A percentile compares a stretch with the other conserved stretches of the same genome.
phyloP scores from a whole-genome alignment of 768 basidiomycete genomes.

The Kwoniella sp. region DNA sequence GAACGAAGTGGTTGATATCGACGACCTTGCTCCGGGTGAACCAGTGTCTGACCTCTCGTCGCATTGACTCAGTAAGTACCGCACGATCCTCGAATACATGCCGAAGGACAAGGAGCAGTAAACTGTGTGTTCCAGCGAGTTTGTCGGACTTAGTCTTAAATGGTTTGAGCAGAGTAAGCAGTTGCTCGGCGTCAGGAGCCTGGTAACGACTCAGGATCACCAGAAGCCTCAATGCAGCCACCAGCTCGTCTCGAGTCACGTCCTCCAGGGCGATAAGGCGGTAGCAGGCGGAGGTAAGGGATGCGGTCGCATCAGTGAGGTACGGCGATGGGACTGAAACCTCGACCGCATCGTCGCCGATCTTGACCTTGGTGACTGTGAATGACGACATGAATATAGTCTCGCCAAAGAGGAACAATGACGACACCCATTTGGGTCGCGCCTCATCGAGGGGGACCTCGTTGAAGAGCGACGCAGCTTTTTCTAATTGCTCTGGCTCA shows the following conservation, averaged over 20 bases:
- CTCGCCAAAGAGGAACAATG: constrained; percentile 82
- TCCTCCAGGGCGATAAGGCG: constrained; percentile 68
- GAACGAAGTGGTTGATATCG: constrained; percentile 74
- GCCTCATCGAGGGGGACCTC: constrained; percentile 48
- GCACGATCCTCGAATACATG: constrained; percentile 80
- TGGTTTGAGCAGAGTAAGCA: constrained; percentile 68
- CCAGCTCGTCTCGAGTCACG: constrained; percentile 75
- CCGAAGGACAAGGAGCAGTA: constrained; percentile 84
- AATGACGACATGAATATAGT: constrained; percentile 75
- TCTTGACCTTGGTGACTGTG: constrained; percentile 66
- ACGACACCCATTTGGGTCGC: constrained; percentile 82
- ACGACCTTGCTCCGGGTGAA: constrained; percentile 66
- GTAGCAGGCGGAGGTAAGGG: constrained; percentile 75
- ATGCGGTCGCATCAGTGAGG: constrained; percentile 65
- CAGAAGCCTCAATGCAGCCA: constrained; percentile 78
- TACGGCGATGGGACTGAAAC: constrained; percentile 62
- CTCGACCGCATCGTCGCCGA: constrained; percentile 60
- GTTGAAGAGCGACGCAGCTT: constrained; percentile 4
- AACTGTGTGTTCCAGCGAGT: constrained; percentile 69
- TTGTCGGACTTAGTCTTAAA: constrained; percentile 65
- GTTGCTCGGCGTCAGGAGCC: constrained; percentile 49
- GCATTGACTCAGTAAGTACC: constrained; percentile 70
- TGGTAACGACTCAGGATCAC: constrained; percentile 80
- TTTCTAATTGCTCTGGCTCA: constrained; percentile 5
- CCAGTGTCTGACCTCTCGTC: constrained; percentile 78